A percentile compares a stretch with the other conserved stretches of the same genome.
Conservation (phyloP, 805 yeast species). For the Metschnikowia kunwiensis region DNA sequence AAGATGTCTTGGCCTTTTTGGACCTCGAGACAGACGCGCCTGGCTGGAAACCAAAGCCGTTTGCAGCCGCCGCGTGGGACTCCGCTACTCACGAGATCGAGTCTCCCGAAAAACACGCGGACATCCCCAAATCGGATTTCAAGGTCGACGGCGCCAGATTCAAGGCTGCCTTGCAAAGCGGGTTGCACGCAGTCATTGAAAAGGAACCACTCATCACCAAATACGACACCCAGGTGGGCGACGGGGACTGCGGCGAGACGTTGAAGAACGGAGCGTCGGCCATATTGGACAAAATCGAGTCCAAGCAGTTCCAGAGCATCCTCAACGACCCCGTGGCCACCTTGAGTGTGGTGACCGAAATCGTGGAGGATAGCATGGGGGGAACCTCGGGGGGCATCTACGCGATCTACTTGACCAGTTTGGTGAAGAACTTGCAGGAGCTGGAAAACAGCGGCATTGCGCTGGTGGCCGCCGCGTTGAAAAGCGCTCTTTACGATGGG, state of each 20-base stretch:
- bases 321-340: constrained; percentile 53
- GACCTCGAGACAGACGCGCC: constrained; percentile 77
- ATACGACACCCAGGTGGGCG: constrained; percentile 88
- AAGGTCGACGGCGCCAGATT: constrained; percentile 43
- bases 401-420: constrained; percentile 78
- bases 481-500: constrained; percentile 60
- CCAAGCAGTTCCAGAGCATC: constrained; percentile 25
- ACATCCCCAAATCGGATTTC: constrained; percentile 26
- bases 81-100: constrained; percentile 23
- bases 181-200: constrained; percentile 28
- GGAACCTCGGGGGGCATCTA: constrained; percentile 96
- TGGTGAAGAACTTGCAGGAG: constrained; percentile 49
- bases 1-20: constrained; percentile 47
- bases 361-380: constrained; percentile 91
- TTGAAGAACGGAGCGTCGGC: constrained; percentile 79
- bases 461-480: constrained; percentile 48
- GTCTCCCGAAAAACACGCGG: constrained; percentile 25
- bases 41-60: constrained; percentile 65
- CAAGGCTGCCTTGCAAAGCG: constrained; percentile 47
- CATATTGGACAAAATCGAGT: constrained; percentile 51
- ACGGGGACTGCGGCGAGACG: constrained; percentile 97
- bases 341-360: constrained; percentile 69
- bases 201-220: constrained; percentile 78
- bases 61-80: constrained; percentile 30
- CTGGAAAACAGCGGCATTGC: constrained; percentile 31